phyloP scores from a whole-genome alignment of 345 rosid genomes.

The Schrenkiella parvula region DNA sequence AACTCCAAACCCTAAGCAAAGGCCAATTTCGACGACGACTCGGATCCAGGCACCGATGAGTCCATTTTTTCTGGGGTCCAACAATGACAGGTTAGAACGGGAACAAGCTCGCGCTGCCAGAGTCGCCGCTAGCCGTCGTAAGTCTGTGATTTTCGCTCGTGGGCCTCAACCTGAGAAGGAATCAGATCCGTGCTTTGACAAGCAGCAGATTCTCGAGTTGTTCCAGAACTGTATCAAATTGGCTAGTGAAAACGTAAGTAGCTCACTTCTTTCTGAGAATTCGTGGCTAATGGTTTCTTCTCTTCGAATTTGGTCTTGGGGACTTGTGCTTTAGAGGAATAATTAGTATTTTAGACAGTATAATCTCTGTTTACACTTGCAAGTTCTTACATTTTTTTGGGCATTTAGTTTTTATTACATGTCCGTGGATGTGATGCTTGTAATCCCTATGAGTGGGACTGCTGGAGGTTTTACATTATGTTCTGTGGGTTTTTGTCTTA shows the following conservation, averaged over 20 bases:
- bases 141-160: slow-evolving; percentile 34
- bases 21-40: slow-evolving; percentile 37
- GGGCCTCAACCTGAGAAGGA: slow-evolving; percentile 33
- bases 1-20: slow-evolving; percentile 72
- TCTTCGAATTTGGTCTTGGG: neutral
- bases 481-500: neutral
- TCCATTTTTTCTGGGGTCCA: slow-evolving; percentile 79
- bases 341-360: neutral
- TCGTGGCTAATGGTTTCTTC: neutral
- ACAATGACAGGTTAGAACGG: slow-evolving; percentile 71
- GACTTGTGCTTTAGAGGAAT: neutral
- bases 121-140: slow-evolving; percentile 81
- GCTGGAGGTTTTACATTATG: neutral
- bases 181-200: slow-evolving; percentile 58
- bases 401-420: neutral
- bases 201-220: slow-evolving; percentile 78
- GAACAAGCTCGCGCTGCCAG: slow-evolving; percentile 92
- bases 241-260: slow-evolving; percentile 83
- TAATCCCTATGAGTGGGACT: neutral
- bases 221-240: slow-evolving; percentile 90
- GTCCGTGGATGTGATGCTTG: neutral
- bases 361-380: neutral
- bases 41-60: slow-evolving; percentile 79
- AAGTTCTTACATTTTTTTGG: neutral
- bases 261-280: neutral